Base-by-base conservation (phyloP, 495 filamentous ascomycete genomes). In the Bacidia gigantensis region DNA sequence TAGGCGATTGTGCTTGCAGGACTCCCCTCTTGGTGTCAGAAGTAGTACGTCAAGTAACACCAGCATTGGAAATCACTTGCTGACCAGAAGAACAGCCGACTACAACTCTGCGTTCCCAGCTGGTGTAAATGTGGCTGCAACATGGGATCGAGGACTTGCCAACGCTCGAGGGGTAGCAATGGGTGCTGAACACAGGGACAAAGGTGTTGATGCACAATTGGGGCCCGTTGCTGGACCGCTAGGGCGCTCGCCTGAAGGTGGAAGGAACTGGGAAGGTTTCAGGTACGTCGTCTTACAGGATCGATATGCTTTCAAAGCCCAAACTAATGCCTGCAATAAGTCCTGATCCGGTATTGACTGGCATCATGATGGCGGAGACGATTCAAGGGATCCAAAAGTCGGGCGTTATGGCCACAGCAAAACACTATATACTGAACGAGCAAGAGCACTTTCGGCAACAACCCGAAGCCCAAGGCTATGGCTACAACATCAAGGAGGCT, bases 141-240 rank as follows among this genome's bases (percentile, higher is more conserved):
- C 87, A 1, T 95, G 79, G 71, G 83, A 89, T 64, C 75, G 77
- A 45, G 62, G 62, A 9, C 72, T 94, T n/a, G 78, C 89, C 50
- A 84, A 86, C 62, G 69, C 67, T 22, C 81, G 88, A 56, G 88
- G 88, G 38, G 66, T 78, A 57, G 86, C 84, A 14, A 87, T 95
- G 78, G 88, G 86, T 23, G 63, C 75, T 46, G 88, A 95, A 58
- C 83, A 87, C 56, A 78, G 76, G 50, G 84, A 73, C 32, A 95
- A 95, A 65, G 88, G 87, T 50, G 75, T 93, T 51, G 87, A 93
- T 56, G 78, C 95, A 22, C 77, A 87, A 58, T 70, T 98, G 20
- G 92, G 90, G 1, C 92, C 92, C 5, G 90, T 92, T 14, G 86
- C 89, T 38, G 92, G 92, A 0, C 89, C 92, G 1, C 67, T 93